Conservation (phyloP, 2,329 filamentous ascomycete species). For the Aureobasidium sp. region DNA sequence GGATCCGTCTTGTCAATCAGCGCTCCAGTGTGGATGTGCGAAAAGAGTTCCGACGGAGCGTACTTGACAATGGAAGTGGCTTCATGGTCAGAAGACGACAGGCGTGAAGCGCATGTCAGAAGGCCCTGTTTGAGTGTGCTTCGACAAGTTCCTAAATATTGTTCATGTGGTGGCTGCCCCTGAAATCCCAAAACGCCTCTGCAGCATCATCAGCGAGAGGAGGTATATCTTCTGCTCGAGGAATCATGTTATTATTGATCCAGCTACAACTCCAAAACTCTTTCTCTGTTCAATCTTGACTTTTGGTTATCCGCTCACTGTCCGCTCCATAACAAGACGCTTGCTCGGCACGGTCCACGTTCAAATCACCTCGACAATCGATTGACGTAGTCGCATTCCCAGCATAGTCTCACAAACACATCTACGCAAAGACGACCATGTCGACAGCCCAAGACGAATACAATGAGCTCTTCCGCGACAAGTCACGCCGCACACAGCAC, state of each 20-base stretch:
- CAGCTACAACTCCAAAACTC: neutral
- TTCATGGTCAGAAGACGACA: neutral
- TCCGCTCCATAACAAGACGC: too few relatives aligned
- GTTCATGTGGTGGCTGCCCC: conserved; percentile 2
- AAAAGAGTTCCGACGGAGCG: neutral
- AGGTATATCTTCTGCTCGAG: conserved; percentile 8
- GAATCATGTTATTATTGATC: neutral
- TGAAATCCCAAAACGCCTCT: conserved; percentile 13
- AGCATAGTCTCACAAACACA: neutral
- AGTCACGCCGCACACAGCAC: conserved; percentile 36
- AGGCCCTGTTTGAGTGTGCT: conserved; percentile 8
- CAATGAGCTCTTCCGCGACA: conserved; percentile 44
- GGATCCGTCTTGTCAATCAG: neutral
- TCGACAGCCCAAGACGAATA: conserved; percentile 43
- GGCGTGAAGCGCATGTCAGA: neutral
- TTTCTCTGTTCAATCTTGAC: neutral
- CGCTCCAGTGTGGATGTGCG: neutral
- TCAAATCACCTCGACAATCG: neutral
- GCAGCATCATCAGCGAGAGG: neutral
- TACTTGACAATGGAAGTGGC: neutral
- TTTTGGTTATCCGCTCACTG: neutral
- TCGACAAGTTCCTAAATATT: neutral
- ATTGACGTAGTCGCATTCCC: neutral
- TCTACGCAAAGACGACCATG: conserved; percentile 18
- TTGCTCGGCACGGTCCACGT: conserved; percentile 3